Percentiles rank a stretch among this genome's conserved stretches.
Evolutionary conservation across 371 early-diverging fungal species (phyloP).

Genomic region (Actinomucor elegans): DNA sequence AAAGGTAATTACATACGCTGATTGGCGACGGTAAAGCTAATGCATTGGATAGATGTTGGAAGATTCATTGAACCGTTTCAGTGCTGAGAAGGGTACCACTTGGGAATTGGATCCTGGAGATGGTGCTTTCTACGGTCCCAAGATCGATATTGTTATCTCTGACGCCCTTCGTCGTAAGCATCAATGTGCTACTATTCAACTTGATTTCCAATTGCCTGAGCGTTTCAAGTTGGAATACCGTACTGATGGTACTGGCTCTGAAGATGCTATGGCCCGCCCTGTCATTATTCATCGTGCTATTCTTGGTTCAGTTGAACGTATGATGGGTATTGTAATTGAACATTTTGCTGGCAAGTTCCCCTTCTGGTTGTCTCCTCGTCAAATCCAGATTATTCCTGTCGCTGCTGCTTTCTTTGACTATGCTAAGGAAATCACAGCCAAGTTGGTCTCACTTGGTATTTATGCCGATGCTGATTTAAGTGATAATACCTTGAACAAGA

Average conservation of each 20-base stretch:
- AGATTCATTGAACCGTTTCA: slow-evolving; percentile 78
- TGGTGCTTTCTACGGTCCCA: slow-evolving; percentile 99
- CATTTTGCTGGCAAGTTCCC: slow-evolving; percentile 97
- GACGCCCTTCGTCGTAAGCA: slow-evolving; percentile 94
- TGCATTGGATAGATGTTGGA: slow-evolving; percentile 73
- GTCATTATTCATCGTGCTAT: slow-evolving; percentile 99
- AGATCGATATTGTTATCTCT: slow-evolving; percentile 97
- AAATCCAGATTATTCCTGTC: slow-evolving; percentile 89
- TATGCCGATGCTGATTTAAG: slow-evolving; percentile 86
- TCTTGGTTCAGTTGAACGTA: slow-evolving; percentile 97
- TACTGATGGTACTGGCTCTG: slow-evolving; percentile 51
- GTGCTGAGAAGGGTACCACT: slow-evolving; percentile 40
- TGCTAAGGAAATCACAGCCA: slow-evolving; percentile 55
- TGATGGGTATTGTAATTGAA: slow-evolving; percentile 98
- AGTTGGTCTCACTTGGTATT: slow-evolving; percentile 73
- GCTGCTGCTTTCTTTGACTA: slow-evolving; percentile 65
- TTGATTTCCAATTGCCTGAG: slow-evolving; percentile 97
- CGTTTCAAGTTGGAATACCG: slow-evolving; percentile 93
- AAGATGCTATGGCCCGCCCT: slow-evolving; percentile 73
- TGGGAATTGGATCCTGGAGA: slow-evolving; percentile 98
- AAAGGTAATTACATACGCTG: slow-evolving; percentile 56
- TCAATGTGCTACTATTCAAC: slow-evolving; percentile 99
- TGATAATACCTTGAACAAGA: slow-evolving; percentile 94
- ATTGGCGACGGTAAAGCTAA: too few species aligned
- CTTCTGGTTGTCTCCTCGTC: slow-evolving; percentile 98